These are phyloP conservation scores for Aquilaria agallochum DNA, from an alignment of 441 rosid genomes.

Conservation along the genomic window DNA sequence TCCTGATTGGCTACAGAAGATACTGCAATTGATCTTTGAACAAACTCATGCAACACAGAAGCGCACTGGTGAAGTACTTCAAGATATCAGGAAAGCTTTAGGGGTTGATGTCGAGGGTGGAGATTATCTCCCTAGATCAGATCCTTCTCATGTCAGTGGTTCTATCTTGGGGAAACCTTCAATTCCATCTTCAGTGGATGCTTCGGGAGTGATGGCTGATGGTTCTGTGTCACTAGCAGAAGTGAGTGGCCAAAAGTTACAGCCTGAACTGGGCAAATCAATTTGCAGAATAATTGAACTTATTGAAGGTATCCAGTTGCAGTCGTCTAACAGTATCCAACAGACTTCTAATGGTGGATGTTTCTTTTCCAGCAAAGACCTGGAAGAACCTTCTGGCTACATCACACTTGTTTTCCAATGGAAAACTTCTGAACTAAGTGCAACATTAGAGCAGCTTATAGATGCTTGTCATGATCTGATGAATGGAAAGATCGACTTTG, in stretches of 20 bases:
- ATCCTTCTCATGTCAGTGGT: constrained; percentile 20
- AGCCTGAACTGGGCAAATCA: constrained; percentile 46
- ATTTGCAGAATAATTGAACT: constrained; percentile 56
- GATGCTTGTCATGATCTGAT: constrained; percentile 52
- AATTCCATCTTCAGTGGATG: constrained; percentile 21
- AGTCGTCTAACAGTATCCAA: constrained; percentile 13
- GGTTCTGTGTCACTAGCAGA: constrained; percentile 16
- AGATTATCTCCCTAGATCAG: constrained; percentile 7
- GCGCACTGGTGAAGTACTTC: constrained; percentile 45
- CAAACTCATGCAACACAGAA: constrained; percentile 38
- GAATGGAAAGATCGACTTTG: constrained; percentile 43
- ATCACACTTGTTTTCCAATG: constrained; percentile 73
- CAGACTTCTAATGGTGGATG: constrained; percentile 32
- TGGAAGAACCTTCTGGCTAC: constrained; percentile 51
- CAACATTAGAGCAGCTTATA: constrained; percentile 52
- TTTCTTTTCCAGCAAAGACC: constrained; percentile 23
- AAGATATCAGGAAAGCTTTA: constrained; percentile 61
- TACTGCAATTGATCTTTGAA: constrained; percentile 46
- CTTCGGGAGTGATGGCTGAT: constrained; percentile 17
- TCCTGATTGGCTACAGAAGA: constrained; percentile 53
- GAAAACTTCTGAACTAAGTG: constrained; percentile 66
- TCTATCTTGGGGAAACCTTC: constrained; percentile 32
- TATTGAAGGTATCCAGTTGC: constrained; percentile 50
- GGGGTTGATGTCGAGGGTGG: constrained; percentile 19
- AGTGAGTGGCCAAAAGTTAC: constrained; percentile 15